Evolutionary conservation across 148 eudicot species (phyloP).

Genomic region (Vaccinium vitisidaea): DNA sequence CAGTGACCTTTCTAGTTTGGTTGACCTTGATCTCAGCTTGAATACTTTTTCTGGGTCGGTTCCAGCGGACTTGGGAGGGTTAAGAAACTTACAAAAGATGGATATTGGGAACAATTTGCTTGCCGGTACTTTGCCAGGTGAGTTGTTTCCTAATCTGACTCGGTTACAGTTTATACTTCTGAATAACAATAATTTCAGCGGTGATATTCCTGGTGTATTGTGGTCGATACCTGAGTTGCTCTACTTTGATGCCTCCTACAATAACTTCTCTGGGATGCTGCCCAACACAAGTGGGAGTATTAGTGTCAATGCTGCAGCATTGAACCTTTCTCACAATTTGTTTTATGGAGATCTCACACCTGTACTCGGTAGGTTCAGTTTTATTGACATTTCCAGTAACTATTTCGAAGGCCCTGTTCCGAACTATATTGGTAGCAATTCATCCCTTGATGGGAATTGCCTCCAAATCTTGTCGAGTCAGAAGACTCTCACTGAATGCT

Average conservation of each 20-base stretch:
- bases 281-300: constrained; percentile 37
- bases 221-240: constrained; percentile 64
- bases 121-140: constrained; percentile 55
- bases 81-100: constrained; percentile 62
- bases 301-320: constrained; percentile 43
- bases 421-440: constrained; percentile 30
- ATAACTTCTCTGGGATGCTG: constrained; percentile 66
- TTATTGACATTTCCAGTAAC: constrained; percentile 55
- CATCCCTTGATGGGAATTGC: constrained; percentile 56
- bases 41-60: constrained; percentile 52
- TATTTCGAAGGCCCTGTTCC: constrained; percentile 72
- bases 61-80: constrained; percentile 58
- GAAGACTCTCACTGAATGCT: constrained; percentile 51
- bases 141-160: constrained; percentile 53
- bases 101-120: constrained; percentile 55
- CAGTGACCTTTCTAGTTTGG: constrained; percentile 60
- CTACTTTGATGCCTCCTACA: constrained; percentile 64
- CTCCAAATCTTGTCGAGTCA: constrained; percentile 54
- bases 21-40: constrained; percentile 83
- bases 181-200: constrained; percentile 59
- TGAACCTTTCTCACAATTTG: constrained; percentile 64
- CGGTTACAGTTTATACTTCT: constrained; percentile 50
- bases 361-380: constrained; percentile 50
- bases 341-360: constrained; percentile 60
- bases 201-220: constrained; percentile 54